A percentile compares a stretch with the other conserved stretches of the same genome.
These are phyloP conservation scores for Helicocarpus griseus DNA, from an alignment of 2,329 filamentous ascomycete genomes.

Conservation along the genomic window DNA sequence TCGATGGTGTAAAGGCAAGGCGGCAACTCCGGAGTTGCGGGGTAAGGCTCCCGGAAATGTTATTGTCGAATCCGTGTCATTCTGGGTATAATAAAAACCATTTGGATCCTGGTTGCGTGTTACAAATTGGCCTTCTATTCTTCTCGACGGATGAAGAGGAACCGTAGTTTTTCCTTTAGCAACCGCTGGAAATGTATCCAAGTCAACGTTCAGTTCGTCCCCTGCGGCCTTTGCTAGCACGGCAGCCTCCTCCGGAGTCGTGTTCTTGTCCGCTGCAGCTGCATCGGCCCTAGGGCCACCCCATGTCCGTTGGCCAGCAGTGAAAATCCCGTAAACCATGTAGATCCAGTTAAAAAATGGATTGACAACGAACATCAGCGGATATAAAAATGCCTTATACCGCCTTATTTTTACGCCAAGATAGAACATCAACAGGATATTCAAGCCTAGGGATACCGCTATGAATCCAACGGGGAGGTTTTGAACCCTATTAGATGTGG, in stretches of 20 bases:
- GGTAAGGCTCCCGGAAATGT: constrained; percentile 43
- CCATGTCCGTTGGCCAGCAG: constrained; percentile 89
- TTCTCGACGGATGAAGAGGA: constrained; percentile 62
- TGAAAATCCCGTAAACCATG: constrained; percentile 95
- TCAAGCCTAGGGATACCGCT: constrained; percentile 79
- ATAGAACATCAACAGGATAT: constrained; percentile 94
- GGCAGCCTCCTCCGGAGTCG: constrained; percentile 72
- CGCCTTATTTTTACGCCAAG: constrained; percentile 79
- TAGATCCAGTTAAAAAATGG: constrained; percentile 98
- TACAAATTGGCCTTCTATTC: constrained; percentile 69
- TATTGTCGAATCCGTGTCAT: constrained; percentile 61
- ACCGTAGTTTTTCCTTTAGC: constrained; percentile 37
- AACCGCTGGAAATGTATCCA: constrained; percentile 63
- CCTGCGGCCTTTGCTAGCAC: constrained; percentile 68
- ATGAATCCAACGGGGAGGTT: constrained; percentile 90
- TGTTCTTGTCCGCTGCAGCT: constrained; percentile 64
- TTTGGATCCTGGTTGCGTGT: constrained; percentile 57
- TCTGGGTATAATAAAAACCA: constrained; percentile 59
- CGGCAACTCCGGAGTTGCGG: constrained; percentile 37
- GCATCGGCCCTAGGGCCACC: constrained; percentile 87
- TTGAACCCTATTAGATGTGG: constrained; percentile 66
- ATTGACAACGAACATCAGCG: constrained; percentile 88
- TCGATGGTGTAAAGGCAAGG: constrained; percentile 43
- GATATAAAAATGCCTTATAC: constrained; percentile 92
- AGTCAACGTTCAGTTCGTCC: constrained; percentile 82